phyloP scores from a whole-genome alignment of 768 basidiomycete genomes.

The Amanita pallidorosea region DNA sequence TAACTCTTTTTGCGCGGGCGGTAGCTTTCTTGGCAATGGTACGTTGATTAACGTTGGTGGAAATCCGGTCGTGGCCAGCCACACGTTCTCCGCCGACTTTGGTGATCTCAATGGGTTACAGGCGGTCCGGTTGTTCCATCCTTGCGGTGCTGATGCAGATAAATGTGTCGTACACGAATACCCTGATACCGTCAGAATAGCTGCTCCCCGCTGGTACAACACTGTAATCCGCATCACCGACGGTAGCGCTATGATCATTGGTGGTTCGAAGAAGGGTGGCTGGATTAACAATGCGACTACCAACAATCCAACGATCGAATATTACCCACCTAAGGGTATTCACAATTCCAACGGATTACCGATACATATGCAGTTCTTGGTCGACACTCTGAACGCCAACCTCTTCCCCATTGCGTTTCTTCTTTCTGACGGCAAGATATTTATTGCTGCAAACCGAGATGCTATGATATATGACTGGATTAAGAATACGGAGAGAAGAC shows the following conservation, averaged over 20 bases:
- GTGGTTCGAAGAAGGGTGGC: slow-evolving; percentile 72
- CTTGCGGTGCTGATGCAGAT: slow-evolving; percentile 40
- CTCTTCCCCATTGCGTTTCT: slow-evolving; percentile 70
- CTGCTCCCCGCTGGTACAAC: slow-evolving; percentile 75
- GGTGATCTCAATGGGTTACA: slow-evolving; percentile 69
- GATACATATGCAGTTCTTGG: slow-evolving; percentile 50
- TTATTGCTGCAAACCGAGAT: slow-evolving; percentile 70
- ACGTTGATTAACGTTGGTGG: slow-evolving; percentile 74
- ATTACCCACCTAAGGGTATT: slow-evolving; percentile 71
- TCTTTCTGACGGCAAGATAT: slow-evolving; percentile 60
- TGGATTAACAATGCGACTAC: slow-evolving; percentile 79
- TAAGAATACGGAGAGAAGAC: slow-evolving; percentile 43
- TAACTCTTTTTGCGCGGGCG: slow-evolving; percentile 84
- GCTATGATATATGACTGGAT: slow-evolving; percentile 77
- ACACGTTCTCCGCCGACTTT: slow-evolving; percentile 62
- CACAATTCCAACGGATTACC: slow-evolving; percentile 58
- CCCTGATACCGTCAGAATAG: slow-evolving; percentile 54
- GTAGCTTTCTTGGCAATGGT: slow-evolving; percentile 67
- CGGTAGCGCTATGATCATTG: slow-evolving; percentile 78
- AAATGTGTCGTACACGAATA: slow-evolving; percentile 58
- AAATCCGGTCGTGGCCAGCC: slow-evolving; percentile 60
- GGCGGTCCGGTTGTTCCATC: slow-evolving; percentile 60
- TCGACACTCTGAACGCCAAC: slow-evolving; percentile 70
- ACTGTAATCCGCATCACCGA: slow-evolving; percentile 60
- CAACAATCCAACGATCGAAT: slow-evolving; percentile 78